These are phyloP conservation scores for Bjerkandera adusta DNA, from an alignment of 1,284 basidiomycete species.

Conservation along the genomic window DNA sequence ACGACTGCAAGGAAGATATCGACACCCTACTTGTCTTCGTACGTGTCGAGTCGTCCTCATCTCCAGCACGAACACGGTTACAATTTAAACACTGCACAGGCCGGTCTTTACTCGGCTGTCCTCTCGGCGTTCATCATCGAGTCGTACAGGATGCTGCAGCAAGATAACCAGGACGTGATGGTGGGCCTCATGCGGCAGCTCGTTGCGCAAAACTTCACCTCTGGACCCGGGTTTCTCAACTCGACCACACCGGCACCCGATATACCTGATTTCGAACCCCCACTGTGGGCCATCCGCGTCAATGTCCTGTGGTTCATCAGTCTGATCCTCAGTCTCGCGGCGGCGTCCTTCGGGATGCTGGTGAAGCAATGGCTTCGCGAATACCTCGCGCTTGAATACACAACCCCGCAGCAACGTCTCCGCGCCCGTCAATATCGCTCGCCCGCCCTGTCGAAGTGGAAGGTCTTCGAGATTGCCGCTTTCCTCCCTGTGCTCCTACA, in stretches of 20 bases:
- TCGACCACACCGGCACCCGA: background rate
- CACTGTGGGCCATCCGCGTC: slow-evolving; percentile 1
- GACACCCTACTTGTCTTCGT: slow-evolving; percentile 5
- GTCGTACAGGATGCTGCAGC: slow-evolving; percentile 1
- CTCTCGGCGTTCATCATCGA: slow-evolving; percentile 3
- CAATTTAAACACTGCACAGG: too few relatives aligned
- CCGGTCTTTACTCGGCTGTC: slow-evolving; percentile 10
- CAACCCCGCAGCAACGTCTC: slow-evolving; percentile 2
- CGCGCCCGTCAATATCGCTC: slow-evolving; percentile 6
- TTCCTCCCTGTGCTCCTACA: slow-evolving; percentile 4
- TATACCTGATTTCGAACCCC: background rate
- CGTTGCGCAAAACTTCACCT: slow-evolving; percentile 3
- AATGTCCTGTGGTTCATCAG: slow-evolving; percentile 11
- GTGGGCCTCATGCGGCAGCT: background rate
- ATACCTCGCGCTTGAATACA: slow-evolving; percentile 5
- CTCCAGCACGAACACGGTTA: too few relatives aligned
- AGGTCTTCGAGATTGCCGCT: slow-evolving; percentile 8
- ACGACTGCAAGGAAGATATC: slow-evolving; percentile 3
- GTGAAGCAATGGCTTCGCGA: slow-evolving; percentile 11
- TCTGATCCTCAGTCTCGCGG: slow-evolving; percentile 3
- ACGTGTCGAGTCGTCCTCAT: background rate
- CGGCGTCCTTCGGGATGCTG: slow-evolving; percentile 6
- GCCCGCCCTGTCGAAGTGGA: slow-evolving; percentile 2
- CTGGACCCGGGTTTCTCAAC: slow-evolving; percentile 2
- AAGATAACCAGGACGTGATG: background rate